Percentiles rank a stretch among this genome's conserved stretches.
phyloP scores from a whole-genome alignment of 2,329 filamentous ascomycete genomes.

The Microdochium paspali region DNA sequence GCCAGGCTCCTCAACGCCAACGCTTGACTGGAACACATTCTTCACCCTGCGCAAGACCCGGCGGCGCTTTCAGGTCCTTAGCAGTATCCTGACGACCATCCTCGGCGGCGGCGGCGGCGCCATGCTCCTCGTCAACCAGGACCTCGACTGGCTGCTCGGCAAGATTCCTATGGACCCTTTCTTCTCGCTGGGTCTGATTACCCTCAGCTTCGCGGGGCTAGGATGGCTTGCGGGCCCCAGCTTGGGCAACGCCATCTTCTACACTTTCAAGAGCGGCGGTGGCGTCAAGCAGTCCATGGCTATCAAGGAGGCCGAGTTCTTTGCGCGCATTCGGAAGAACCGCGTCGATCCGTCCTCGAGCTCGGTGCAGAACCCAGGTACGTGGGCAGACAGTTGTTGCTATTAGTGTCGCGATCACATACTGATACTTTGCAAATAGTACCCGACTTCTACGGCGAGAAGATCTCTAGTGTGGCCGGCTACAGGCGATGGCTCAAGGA shows the following conservation, averaged over 20 bases:
- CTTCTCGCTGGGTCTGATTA: slow-evolving; percentile 73
- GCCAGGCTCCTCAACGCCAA: slow-evolving; percentile 15
- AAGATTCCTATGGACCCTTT: slow-evolving; percentile 82
- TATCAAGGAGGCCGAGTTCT: slow-evolving; percentile 89
- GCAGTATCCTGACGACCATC: slow-evolving; percentile 58
- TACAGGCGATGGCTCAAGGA: slow-evolving; percentile 97
- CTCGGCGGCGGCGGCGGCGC: slow-evolving; percentile 53
- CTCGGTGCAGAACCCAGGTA: slow-evolving; percentile 76
- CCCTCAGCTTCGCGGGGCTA: slow-evolving; percentile 63
- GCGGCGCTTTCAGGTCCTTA: slow-evolving; percentile 72
- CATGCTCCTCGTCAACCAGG: slow-evolving; percentile 57
- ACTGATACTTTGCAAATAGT: slow-evolving; percentile 33
- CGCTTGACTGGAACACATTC: slow-evolving; percentile 82
- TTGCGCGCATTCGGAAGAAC: slow-evolving; percentile 81
- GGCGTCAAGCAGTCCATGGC: slow-evolving; percentile 64
- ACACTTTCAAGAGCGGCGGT: slow-evolving; percentile 52
- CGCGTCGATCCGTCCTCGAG: slow-evolving; percentile 85
- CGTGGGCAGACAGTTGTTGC: slow-evolving; percentile 10
- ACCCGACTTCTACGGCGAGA: slow-evolving; percentile 97
- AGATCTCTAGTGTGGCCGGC: slow-evolving; percentile 85
- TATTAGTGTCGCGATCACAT: not conserved
- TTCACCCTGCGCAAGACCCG: slow-evolving; percentile 83
- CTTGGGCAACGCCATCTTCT: slow-evolving; percentile 72
- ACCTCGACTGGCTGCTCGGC: slow-evolving; percentile 60
- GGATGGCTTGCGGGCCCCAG: slow-evolving; percentile 86